Evolutionary conservation across 768 basidiomycete genomes (phyloP), one percentile per base, ranked within the genome.

Genomic region (Leccinellum luteum): DNA sequence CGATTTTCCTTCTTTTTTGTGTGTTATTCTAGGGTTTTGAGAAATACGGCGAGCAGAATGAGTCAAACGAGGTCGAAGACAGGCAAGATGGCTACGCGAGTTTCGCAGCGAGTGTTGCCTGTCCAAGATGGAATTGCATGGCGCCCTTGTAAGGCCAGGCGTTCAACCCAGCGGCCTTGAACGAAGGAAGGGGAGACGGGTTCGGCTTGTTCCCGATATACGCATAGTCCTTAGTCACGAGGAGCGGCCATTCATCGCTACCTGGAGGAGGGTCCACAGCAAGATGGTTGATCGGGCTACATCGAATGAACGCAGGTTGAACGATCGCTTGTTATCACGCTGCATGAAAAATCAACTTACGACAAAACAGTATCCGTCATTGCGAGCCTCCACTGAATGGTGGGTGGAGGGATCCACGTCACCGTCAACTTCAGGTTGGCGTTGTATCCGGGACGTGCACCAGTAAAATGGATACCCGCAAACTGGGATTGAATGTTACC

Each of bases 391-490:
- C 41, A 23, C n/a, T 15, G 32, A 23, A 54, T 19, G 7, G 32
- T 6, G 15, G 54, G 54, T 15, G 25, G 54, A 7, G 54, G 45
- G 32, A 48, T 48, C 54, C 54, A 54, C 4, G 31, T 19, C 17
- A 48, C 14, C 2, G 47, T 25, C 47, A 48, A 48, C 3, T 30
- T 31, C n/a, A 49, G 12, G 3, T 31, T 48, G 23, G 32, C 17
- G 1, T 1, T 13, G 32, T 54, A 54, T 8, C 45, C 45, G n/a
- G 45, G 12, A 35, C 6, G 19, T 34, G 54, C 54, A 12, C 45
- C 54, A 35, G 45, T 54, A n/a, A 54, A 48, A n/a, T 54, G 54
- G 32, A 17, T 34, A 6, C 54, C 54, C 30, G 32, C n/a, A 19
- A n/a, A 14, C 45, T 48, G 25, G 2, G n/a, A 13, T 17, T 2